Conservation (phyloP, 371 early-diverging fungal genomes). For the Actinomucor elegans region DNA sequence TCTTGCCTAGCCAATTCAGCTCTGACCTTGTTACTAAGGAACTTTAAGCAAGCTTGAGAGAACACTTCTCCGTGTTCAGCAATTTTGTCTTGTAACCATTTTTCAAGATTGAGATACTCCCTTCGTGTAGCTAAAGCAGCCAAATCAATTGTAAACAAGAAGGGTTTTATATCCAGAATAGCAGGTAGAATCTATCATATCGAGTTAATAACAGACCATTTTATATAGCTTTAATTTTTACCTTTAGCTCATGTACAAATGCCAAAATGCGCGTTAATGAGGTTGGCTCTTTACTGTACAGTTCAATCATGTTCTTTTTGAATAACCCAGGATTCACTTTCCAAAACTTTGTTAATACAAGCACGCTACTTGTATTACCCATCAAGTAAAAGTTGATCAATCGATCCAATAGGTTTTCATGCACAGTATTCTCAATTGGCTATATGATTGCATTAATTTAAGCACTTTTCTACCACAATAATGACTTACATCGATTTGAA, state of each 20-base stretch:
- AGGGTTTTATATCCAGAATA: slow-evolving; percentile 72
- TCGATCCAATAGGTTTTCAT: slow-evolving; percentile 68
- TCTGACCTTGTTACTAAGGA: slow-evolving; percentile 68
- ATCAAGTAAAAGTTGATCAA: slow-evolving; percentile 69
- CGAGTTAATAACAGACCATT: neutral
- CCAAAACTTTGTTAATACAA: slow-evolving; percentile 80
- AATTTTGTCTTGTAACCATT: slow-evolving; percentile 83
- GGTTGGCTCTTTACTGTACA: slow-evolving; percentile 75
- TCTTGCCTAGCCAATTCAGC: slow-evolving; percentile 47
- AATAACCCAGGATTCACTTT: slow-evolving; percentile 63
- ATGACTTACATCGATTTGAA: slow-evolving; percentile 58
- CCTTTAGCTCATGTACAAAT: slow-evolving; percentile 82
- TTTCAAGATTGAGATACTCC: slow-evolving; percentile 83
- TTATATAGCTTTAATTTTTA: slow-evolving; percentile 21
- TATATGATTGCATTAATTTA: too few species aligned
- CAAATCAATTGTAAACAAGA: slow-evolving; percentile 78
- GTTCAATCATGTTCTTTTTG: slow-evolving; percentile 65
- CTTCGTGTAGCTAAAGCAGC: slow-evolving; percentile 82
- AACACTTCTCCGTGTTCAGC: slow-evolving; percentile 68
- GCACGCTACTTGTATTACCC: slow-evolving; percentile 65
- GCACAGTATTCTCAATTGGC: slow-evolving; percentile 61
- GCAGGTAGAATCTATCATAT: slow-evolving; percentile 61
- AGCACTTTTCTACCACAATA: too few species aligned
- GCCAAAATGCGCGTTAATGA: slow-evolving; percentile 76
- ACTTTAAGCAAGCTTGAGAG: slow-evolving; percentile 74